These are phyloP conservation scores for Xylona heveae DNA, from an alignment of 495 filamentous ascomycete species.

Conservation along the genomic window DNA sequence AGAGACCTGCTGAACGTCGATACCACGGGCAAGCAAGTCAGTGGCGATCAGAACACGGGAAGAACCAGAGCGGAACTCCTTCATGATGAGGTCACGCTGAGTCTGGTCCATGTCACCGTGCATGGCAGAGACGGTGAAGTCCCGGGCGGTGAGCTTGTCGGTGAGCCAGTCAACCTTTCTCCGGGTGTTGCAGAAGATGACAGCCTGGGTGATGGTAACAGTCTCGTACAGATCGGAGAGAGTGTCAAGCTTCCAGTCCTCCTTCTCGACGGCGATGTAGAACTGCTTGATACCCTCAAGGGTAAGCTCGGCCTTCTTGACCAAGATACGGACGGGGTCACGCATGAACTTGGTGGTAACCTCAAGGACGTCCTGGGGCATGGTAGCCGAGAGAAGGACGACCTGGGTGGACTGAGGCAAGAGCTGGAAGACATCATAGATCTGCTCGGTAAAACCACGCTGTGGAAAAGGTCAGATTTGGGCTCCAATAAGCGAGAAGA, in stretches of 20 bases:
- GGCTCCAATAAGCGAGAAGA: neutral
- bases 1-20: slow-evolving; percentile 98
- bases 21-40: slow-evolving; percentile 92
- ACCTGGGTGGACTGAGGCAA: slow-evolving; percentile 96
- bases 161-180: slow-evolving; percentile 99
- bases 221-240: slow-evolving; percentile 98
- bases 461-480: slow-evolving; percentile 14
- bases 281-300: slow-evolving; percentile 99
- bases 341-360: slow-evolving; percentile 99
- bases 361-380: slow-evolving; percentile 97
- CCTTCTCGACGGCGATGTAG: slow-evolving; percentile 99
- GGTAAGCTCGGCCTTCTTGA: slow-evolving; percentile 98
- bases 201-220: slow-evolving; percentile 95
- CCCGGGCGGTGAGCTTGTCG: slow-evolving; percentile 90
- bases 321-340: slow-evolving; percentile 93
- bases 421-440: slow-evolving; percentile 98
- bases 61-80: slow-evolving; percentile 95
- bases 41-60: slow-evolving; percentile 97
- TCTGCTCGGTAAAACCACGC: slow-evolving; percentile 98
- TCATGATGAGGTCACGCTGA: slow-evolving; percentile 98
- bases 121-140: slow-evolving; percentile 99
- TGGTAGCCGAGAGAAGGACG: slow-evolving; percentile 88
- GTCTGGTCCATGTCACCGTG: slow-evolving; percentile 97
- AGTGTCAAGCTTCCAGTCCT: slow-evolving; percentile 99
- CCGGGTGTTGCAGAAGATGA: slow-evolving; percentile 99